Conservation (phyloP, 2,329 filamentous ascomycete species). For the Podosphaera xanthii region DNA sequence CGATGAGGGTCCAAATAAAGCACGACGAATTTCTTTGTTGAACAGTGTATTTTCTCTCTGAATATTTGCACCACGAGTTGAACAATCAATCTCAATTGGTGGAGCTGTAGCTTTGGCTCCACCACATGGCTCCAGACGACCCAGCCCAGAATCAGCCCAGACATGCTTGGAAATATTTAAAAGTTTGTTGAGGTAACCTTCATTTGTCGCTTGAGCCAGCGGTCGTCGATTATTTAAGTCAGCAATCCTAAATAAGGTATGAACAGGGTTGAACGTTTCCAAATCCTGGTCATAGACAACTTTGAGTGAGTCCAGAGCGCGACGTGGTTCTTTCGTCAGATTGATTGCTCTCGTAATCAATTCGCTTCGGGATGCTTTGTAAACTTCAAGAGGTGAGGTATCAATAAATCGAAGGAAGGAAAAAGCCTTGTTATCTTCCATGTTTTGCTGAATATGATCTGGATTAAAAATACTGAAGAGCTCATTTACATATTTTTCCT, state of each 20-base stretch:
- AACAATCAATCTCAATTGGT: slow-evolving; percentile 60
- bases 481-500: slow-evolving; percentile 50
- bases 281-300: slow-evolving; percentile 45
- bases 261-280: slow-evolving; percentile 41
- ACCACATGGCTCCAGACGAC: slow-evolving; percentile 59
- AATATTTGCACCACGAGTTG: slow-evolving; percentile 34
- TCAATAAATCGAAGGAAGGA: slow-evolving; percentile 82
- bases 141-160: slow-evolving; percentile 48
- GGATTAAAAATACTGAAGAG: slow-evolving; percentile 82
- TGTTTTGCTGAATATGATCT: slow-evolving; percentile 47
- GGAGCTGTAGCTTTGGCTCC: slow-evolving; percentile 63
- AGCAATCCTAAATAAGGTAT: slow-evolving; percentile 63
- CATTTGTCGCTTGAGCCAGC: slow-evolving; percentile 42
- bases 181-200: slow-evolving; percentile 51
- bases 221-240: slow-evolving; percentile 43
- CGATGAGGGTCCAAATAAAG: slow-evolving; percentile 42
- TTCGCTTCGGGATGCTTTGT: slow-evolving; percentile 42
- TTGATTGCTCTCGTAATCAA: slow-evolving; percentile 53
- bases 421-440: slow-evolving; percentile 42
- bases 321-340: slow-evolving; percentile 28
- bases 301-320: slow-evolving; percentile 38
- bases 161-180: slow-evolving; percentile 52
- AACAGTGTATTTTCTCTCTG: slow-evolving; percentile 61
- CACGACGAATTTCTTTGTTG: slow-evolving; percentile 51
- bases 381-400: slow-evolving; percentile 48